Conservation (phyloP, 2,329 filamentous ascomycete genomes). For the Exophiala alcalophila region DNA sequence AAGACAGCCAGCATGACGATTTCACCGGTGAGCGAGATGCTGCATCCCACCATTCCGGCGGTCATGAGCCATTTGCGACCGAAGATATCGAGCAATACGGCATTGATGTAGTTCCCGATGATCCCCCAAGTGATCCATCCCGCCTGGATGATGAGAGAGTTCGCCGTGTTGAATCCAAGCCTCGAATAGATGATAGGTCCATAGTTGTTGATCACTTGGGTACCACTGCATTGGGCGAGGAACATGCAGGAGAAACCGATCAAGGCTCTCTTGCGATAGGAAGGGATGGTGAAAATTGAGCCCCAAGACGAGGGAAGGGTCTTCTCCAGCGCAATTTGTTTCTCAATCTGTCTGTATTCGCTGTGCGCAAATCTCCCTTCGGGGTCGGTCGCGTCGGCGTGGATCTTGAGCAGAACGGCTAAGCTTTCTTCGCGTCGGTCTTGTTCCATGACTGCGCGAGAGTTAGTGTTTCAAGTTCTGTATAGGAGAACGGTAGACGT, state of each 20-base stretch:
- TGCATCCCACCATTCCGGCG: constrained; percentile 20
- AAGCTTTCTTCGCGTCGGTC: constrained; percentile 25
- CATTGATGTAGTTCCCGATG: constrained; percentile 4
- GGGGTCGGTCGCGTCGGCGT: constrained; percentile 17
- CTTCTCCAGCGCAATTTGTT: constrained; percentile 11
- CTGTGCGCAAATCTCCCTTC: constrained; percentile 5
- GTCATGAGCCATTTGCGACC: constrained; percentile 30
- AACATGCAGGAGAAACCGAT: constrained; percentile 12
- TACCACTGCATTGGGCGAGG: constrained; percentile 7
- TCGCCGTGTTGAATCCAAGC: constrained; percentile 9
- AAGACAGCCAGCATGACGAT: constrained; percentile 16
- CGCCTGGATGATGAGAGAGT: constrained; percentile 3
- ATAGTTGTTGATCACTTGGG: constrained; percentile 16
- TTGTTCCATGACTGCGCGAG: no score
- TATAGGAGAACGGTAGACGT: not conserved
- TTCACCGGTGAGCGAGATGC: constrained; percentile 12
- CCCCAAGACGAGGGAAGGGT: not conserved
- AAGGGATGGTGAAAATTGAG: constrained; percentile 7
- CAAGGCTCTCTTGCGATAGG: constrained; percentile 7
- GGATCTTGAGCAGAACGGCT: constrained; percentile 21
- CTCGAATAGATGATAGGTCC: constrained; percentile 10
- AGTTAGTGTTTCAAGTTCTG: constrained; percentile 9
- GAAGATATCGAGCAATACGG: constrained; percentile 11
- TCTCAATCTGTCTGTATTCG: constrained; percentile 11
- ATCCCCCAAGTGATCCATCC: constrained; percentile 12